Conservation (phyloP, 2,329 filamentous ascomycete genomes). For the Aspergillus transmontanensis region DNA sequence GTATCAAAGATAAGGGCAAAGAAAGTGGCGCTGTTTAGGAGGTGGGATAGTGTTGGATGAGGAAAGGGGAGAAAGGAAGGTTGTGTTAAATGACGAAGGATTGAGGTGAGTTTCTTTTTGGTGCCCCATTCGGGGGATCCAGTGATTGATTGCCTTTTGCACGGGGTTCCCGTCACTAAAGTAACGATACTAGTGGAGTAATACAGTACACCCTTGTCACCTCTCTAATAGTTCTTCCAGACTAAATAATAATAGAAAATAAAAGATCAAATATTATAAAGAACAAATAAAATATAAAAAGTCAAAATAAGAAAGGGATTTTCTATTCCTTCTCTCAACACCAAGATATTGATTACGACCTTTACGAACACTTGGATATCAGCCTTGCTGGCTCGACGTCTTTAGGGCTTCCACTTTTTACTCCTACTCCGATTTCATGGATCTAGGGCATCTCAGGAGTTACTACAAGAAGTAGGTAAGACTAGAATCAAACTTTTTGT, state of each 20-base stretch:
- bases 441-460: neutral
- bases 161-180: slow-evolving; percentile 2
- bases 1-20: neutral
- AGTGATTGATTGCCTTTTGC: slow-evolving; percentile 3
- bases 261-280: neutral
- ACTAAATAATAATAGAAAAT: too few species aligned
- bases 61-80: neutral
- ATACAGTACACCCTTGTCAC: too few species aligned
- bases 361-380: too few species aligned
- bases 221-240: too few species aligned
- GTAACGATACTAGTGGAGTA: neutral
- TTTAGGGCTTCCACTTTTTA: neutral
- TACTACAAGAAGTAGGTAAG: slow-evolving; percentile 4
- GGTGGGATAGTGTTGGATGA: neutral
- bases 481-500: slow-evolving; percentile 25
- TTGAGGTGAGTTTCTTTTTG: neutral
- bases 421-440: neutral
- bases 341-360: too few species aligned
- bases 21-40: neutral
- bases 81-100: neutral
- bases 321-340: too few species aligned
- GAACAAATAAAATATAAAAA: too few species aligned
- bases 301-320: too few species aligned
- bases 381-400: too few species aligned
- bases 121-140: slow-evolving; percentile 1